phyloP scores from a whole-genome alignment of 495 filamentous ascomycete species.

The Poronia punctata region DNA sequence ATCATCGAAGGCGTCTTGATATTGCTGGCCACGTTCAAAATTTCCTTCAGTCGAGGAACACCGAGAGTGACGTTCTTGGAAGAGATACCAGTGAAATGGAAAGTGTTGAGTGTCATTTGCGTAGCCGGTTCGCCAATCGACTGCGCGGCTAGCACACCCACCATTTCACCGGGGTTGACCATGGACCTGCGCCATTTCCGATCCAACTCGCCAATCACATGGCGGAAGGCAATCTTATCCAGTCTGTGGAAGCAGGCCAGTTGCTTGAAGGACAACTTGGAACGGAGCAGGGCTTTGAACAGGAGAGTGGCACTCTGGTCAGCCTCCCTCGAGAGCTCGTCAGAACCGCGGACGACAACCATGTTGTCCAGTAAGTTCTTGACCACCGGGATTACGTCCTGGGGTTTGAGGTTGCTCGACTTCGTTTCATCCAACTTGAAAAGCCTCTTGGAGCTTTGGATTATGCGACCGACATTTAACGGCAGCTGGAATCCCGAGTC shows the following conservation, averaged over 20 bases:
- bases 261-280: constrained; percentile 84
- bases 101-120: constrained; percentile 99
- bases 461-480: constrained; percentile 82
- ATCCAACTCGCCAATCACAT: constrained; percentile 88
- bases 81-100: constrained; percentile 99
- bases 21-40: constrained; percentile 92
- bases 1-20: constrained; percentile 99
- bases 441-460: constrained; percentile 79
- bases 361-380: constrained; percentile 66
- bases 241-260: constrained; percentile 75
- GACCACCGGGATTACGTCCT: constrained; percentile 79
- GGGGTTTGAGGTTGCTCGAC: constrained; percentile 85
- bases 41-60: constrained; percentile 98
- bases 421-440: constrained; percentile 81
- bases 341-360: constrained; percentile 76
- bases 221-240: constrained; percentile 87
- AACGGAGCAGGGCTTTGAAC: constrained; percentile 87
- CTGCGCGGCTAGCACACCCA: constrained; percentile 93
- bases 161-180: constrained; percentile 94
- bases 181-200: constrained; percentile 71
- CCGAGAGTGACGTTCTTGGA: constrained; percentile 99
- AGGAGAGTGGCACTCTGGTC: constrained; percentile 80
- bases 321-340: constrained; percentile 74
- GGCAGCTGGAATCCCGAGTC: constrained; percentile 83
- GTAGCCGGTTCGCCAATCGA: constrained; percentile 98